Conservation (phyloP, 176 grass and related monocot species). For the Ananas comosus region DNA sequence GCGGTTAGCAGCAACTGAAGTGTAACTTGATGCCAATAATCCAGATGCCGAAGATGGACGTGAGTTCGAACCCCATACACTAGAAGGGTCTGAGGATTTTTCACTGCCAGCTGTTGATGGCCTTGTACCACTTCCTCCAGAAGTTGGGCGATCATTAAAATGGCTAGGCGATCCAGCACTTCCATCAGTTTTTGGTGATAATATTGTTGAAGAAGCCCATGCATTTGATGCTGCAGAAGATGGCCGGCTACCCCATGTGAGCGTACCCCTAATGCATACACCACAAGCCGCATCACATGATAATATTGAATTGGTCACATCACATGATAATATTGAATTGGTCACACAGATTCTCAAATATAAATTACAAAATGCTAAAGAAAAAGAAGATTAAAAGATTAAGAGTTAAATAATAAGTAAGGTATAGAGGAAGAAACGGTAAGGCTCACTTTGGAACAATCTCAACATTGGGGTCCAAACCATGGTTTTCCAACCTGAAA, state of each 20-base stretch:
- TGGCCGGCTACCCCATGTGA: conserved; percentile 80
- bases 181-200: conserved; percentile 72
- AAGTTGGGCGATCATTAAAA: conserved; percentile 47
- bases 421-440: conserved; percentile 13
- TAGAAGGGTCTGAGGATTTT: conserved; percentile 49
- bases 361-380: neutral
- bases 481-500: conserved; percentile 98
- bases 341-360: neutral
- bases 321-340: neutral
- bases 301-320: conserved; percentile 1
- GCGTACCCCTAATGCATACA: conserved; percentile 61
- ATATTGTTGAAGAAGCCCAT: conserved; percentile 66
- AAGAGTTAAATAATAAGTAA: conserved; percentile 7
- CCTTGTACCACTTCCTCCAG: conserved; percentile 70
- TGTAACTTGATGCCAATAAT: conserved; percentile 50
- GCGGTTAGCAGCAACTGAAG: conserved; percentile 37
- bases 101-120: conserved; percentile 95
- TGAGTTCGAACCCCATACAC: conserved; percentile 77
- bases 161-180: conserved; percentile 48
- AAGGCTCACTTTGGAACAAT: conserved; percentile 91
- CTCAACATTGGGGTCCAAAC: conserved; percentile 87
- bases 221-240: conserved; percentile 60
- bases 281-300: conserved; percentile 12
- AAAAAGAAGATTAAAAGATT: conserved; percentile 1
- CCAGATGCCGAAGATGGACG: conserved; percentile 79